These are phyloP conservation scores for Coemansia sp. DNA, from an alignment of 192 early-diverging fungal genomes.

Conservation along the genomic window DNA sequence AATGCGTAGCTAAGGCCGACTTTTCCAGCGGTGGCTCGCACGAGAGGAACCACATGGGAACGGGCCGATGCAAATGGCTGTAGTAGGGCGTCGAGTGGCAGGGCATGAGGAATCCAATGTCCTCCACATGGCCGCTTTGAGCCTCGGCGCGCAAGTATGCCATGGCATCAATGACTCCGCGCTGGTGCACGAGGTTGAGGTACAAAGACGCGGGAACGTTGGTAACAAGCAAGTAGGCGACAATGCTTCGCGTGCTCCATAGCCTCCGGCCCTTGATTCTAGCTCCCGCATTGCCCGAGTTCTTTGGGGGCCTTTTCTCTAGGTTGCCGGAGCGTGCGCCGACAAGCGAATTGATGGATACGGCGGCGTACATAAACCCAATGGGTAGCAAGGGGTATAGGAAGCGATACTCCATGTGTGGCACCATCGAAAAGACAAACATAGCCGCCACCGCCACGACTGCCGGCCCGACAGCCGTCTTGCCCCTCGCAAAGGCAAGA, in stretches of 20 bases:
- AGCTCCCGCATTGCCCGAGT: neutral
- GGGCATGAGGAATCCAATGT: conserved; percentile 86
- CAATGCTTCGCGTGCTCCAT: conserved; percentile 10
- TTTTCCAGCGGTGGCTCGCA: conserved; percentile 83
- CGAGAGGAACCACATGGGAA: conserved; percentile 80
- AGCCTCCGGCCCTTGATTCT: neutral
- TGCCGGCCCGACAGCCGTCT: conserved; percentile 24
- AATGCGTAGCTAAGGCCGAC: conserved; percentile 53
- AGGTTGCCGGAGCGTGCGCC: neutral
- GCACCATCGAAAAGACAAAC: conserved; percentile 68
- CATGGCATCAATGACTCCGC: conserved; percentile 90
- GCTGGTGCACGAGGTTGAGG: conserved; percentile 77
- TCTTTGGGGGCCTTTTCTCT: neutral
- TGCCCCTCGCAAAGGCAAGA: conserved; percentile 4
- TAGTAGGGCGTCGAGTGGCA: conserved; percentile 98
- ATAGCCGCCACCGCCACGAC: conserved; percentile 54
- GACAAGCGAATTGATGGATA: conserved; percentile 51
- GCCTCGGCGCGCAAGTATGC: conserved; percentile 61
- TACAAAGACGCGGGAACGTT: conserved; percentile 70
- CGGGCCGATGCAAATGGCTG: conserved; percentile 68
- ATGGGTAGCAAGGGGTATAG: conserved; percentile 83
- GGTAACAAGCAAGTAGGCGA: conserved; percentile 57
- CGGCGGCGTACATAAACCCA: conserved; percentile 45
- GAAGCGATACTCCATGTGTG: conserved; percentile 96
- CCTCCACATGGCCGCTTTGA: neutral